phyloP scores from a whole-genome alignment of 164 flowering plant genomes.

The Magnolia kwangsiensis region DNA sequence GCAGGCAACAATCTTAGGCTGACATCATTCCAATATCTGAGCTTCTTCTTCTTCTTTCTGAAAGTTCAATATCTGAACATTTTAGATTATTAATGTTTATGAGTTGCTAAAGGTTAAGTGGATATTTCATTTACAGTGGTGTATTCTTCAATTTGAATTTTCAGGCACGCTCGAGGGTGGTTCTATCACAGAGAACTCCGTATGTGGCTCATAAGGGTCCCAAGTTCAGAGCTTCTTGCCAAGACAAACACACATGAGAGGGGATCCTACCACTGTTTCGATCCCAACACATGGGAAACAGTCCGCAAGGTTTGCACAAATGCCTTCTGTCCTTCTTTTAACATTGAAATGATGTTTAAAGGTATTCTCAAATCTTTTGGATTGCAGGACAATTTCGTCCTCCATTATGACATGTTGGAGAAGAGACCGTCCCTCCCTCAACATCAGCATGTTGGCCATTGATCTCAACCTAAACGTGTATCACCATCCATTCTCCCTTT shows the following conservation, averaged over 20 bases:
- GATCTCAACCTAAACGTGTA: background rate
- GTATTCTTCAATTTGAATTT: background rate
- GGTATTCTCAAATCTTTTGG: background rate
- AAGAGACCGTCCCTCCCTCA: conserved; percentile 36
- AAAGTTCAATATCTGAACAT: too few species aligned
- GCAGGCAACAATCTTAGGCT: too few species aligned
- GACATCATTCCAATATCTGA: too few species aligned
- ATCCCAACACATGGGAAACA: conserved; percentile 36
- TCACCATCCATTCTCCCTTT: background rate
- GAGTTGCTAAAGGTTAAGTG: background rate
- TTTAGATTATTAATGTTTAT: too few species aligned
- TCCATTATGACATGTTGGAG: conserved; percentile 36
- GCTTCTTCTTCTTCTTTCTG: too few species aligned
- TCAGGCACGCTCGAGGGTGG: conserved; percentile 41
- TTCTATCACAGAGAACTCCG: conserved; percentile 34
- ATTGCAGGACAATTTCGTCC: conserved; percentile 41
- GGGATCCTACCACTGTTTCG: conserved; percentile 41
- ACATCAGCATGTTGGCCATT: conserved; percentile 13
- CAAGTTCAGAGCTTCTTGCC: conserved; percentile 29
- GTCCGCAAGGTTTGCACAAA: conserved; percentile 31
- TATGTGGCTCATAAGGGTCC: conserved; percentile 29
- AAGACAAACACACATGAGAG: conserved; percentile 36
- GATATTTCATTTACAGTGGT: background rate
- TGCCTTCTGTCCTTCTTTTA: background rate
- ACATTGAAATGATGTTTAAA: background rate